Evolutionary conservation across 805 yeast genomes (phyloP), one percentile per base, ranked within the genome.

Genomic region (Suhomyces sp.): DNA sequence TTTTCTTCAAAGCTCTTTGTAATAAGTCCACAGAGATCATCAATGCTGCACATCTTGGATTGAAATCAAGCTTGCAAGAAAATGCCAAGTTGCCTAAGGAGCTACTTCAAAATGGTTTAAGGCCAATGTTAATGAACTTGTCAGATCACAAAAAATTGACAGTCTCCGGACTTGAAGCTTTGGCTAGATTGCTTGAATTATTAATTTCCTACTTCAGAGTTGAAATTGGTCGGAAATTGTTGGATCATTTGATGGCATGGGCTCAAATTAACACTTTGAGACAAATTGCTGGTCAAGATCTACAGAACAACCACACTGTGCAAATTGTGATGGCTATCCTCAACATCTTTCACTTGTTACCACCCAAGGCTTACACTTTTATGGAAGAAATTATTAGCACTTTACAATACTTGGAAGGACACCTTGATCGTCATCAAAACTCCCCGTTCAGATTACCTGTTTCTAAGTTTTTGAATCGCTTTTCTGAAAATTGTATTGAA

Each of bases 231-330:
- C 76, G 88, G 32, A 93, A 93, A 51, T 64, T 93, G 33, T 71
- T 95, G 20, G 98, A 93, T 53, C 98, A 93, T 60, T 68, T 93
- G 45, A 83, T 82, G 76, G 96, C 97, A 0, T 90, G 96, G 95
- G 95, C 97, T 0, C 90, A 86, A 49, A 87, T 93, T 3, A 76
- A 77, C 19, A 76, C 85, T 1, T 59, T 95, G 25, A 79, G 88
- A 37, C 77, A 80, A 43, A 75, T 86, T 27, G 81, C 96, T 1
- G 81, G 82, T 4, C 87, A 82, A 46, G 95, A 85, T 40, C 72
- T 95, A 38, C 83, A 77, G 20, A 82, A 79, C 45, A 90, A 90
- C 46, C 81, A 79, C 22, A 85, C 88, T 0, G 85, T 95, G 9
- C 83, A 85, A 51, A 85, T 91, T 25, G 88, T 93, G 28, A 85